phyloP scores from a whole-genome alignment of 2,329 filamentous ascomycete genomes.

The Botryotinia convoluta region DNA sequence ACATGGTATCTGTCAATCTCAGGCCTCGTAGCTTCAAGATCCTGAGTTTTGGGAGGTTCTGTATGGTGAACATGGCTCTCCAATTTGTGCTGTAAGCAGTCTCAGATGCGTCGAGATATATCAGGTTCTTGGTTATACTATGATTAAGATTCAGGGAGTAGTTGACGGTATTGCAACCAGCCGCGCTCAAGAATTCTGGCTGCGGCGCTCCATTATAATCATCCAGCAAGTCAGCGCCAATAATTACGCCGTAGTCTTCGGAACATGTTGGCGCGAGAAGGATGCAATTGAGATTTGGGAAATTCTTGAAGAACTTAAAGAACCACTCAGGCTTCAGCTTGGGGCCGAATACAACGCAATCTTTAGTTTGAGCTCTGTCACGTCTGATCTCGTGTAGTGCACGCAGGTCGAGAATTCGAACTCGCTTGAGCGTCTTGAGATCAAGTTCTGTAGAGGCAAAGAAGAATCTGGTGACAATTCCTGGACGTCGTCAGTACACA shows the following conservation, averaged over 20 bases:
- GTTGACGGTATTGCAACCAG: constrained; percentile 11
- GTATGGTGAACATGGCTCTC: constrained; percentile 39
- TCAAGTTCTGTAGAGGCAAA: background rate
- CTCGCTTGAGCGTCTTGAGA: constrained; percentile 32
- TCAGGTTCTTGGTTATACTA: constrained; percentile 18
- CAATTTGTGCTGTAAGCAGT: constrained; percentile 17
- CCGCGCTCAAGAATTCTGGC: constrained; percentile 4
- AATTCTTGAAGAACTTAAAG: background rate
- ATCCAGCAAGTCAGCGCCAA: background rate
- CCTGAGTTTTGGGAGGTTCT: constrained; percentile 41
- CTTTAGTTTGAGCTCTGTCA: background rate
- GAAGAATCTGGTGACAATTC: constrained; percentile 1
- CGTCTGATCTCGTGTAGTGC: background rate
- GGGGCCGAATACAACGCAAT: background rate
- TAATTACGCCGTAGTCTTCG: background rate
- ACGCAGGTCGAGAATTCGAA: constrained; percentile 14
- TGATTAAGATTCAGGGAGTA: background rate
- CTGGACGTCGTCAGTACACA: background rate
- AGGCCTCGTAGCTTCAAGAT: constrained; percentile 51
- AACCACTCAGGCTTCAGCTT: constrained; percentile 10
- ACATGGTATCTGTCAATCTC: constrained; percentile 46
- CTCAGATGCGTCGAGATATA: constrained; percentile 29
- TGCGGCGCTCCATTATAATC: background rate
- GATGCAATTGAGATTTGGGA: constrained; percentile 10
- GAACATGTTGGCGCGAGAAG: constrained; percentile 2